A percentile compares a stretch with the other conserved stretches of the same genome.
Conservation (phyloP, 2,329 filamentous ascomycete species). For the Colletotrichum endophyticum region DNA sequence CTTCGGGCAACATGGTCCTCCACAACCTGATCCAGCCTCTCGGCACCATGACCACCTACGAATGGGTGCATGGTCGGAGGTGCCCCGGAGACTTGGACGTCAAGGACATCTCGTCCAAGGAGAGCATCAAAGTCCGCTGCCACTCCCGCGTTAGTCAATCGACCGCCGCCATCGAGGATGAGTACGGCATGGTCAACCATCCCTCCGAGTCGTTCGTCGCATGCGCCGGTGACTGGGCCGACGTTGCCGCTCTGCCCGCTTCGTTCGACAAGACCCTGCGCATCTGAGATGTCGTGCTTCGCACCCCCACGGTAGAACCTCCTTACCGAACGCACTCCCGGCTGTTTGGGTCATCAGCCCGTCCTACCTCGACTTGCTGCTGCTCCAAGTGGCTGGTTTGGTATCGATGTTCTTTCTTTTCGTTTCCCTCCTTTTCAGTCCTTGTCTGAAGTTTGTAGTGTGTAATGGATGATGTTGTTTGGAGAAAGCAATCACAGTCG, state of each 20-base stretch:
- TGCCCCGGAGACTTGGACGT: slow-evolving; percentile 5
- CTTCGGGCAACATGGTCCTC: background rate
- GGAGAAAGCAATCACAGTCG: background rate
- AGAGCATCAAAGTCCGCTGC: slow-evolving; percentile 7
- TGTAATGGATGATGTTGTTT: background rate
- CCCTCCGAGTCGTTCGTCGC: slow-evolving; percentile 1
- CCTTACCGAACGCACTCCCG: background rate
- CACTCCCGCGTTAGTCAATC: background rate
- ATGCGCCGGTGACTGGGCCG: slow-evolving; percentile 12
- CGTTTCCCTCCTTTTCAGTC: background rate
- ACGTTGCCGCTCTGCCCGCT: background rate
- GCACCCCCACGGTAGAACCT: background rate
- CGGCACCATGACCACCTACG: background rate
- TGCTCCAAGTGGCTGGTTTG: background rate
- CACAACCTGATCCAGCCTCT: background rate
- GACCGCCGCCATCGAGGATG: background rate
- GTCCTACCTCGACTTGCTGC: background rate
- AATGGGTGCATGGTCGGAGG: slow-evolving; percentile 1
- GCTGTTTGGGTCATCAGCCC: background rate
- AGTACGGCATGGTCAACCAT: slow-evolving; percentile 10
- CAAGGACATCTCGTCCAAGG: slow-evolving; percentile 11
- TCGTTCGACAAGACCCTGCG: background rate
- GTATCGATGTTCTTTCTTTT: background rate
- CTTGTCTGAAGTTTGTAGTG: background rate
- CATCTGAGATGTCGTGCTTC: background rate